Evolutionary conservation across 2,329 filamentous ascomycete genomes (phyloP).

Genomic region (Immersiporthe knoxdaviesiana): DNA sequence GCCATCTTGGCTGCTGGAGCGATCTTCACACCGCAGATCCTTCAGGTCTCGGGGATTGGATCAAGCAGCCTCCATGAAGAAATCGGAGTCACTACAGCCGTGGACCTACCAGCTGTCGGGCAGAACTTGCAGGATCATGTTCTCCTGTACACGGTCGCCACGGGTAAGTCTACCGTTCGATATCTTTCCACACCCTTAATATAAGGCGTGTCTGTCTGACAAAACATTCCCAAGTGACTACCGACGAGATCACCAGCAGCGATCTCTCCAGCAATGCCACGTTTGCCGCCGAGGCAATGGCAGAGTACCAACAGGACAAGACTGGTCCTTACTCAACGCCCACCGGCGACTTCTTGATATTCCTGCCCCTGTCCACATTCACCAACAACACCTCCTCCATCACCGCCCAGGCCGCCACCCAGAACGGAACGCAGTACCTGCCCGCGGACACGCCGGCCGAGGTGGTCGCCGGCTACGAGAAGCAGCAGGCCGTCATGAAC

Average conservation of each 20-base stretch:
- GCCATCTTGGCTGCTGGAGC: slow-evolving; percentile 48
- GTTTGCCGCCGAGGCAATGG: slow-evolving; percentile 34
- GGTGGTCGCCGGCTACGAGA: slow-evolving; percentile 35
- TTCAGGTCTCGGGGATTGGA: slow-evolving; percentile 49
- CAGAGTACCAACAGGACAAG: slow-evolving; percentile 34
- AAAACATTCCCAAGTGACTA: slow-evolving; percentile 26
- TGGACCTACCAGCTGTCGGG: slow-evolving; percentile 64
- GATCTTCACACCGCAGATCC: slow-evolving; percentile 47
- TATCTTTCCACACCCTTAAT: too few relatives aligned
- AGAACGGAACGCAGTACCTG: slow-evolving; percentile 32
- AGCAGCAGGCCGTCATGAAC: slow-evolving; percentile 35
- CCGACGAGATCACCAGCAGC: slow-evolving; percentile 27
- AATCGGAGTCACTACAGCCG: slow-evolving; percentile 54
- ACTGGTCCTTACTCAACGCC: slow-evolving; percentile 38
- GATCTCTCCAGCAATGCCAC: slow-evolving; percentile 34
- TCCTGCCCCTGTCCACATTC: slow-evolving; percentile 23
- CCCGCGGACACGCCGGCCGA: slow-evolving; percentile 30
- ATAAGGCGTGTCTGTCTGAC: slow-evolving; percentile 17
- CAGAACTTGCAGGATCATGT: slow-evolving; percentile 47
- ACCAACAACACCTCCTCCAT: slow-evolving; percentile 13
- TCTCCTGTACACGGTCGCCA: slow-evolving; percentile 19
- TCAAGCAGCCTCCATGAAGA: slow-evolving; percentile 39
- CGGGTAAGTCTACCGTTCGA: slow-evolving; percentile 21
- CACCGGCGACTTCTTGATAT: slow-evolving; percentile 34
- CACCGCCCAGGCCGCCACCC: slow-evolving; percentile 30